These are phyloP conservation scores for Metschnikowia lunata DNA, from an alignment of 805 yeast species.

Conservation along the genomic window DNA sequence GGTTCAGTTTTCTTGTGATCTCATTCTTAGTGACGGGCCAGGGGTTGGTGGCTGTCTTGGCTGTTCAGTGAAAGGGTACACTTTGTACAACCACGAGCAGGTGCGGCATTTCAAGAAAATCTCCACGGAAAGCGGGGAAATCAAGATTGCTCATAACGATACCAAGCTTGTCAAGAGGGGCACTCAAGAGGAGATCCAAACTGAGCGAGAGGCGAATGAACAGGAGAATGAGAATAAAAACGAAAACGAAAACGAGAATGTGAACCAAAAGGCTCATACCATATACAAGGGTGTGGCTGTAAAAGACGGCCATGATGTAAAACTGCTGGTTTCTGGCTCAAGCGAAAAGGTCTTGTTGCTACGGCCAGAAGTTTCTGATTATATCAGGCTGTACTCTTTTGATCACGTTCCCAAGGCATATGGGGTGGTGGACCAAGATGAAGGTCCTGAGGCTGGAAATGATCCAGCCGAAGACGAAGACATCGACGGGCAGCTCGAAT, in stretches of 20 bases:
- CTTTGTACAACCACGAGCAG: constrained; percentile 54
- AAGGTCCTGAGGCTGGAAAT: not conserved
- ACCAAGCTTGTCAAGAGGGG: constrained; percentile 8
- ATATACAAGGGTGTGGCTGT: constrained; percentile 22
- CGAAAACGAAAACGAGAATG: constrained; percentile 14
- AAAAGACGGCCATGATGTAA: constrained; percentile 1
- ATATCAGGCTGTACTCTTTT: constrained; percentile 30
- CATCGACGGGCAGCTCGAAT: constrained; percentile 8
- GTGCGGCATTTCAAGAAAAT: constrained; percentile 48
- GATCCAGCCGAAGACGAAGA: constrained; percentile 1
- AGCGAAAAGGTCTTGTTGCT: constrained; percentile 21
- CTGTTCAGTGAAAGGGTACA: constrained; percentile 69
- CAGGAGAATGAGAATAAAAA: too few relatives aligned
- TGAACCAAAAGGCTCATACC: constrained; percentile 23
- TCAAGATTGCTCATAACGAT: constrained; percentile 45
- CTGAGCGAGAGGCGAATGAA: too few relatives aligned
- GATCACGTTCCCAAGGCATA: constrained; percentile 26
- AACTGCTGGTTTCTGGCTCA: constrained; percentile 8
- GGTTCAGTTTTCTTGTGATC: constrained; percentile 55
- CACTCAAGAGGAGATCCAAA: constrained; percentile 16
- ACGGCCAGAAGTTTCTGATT: constrained; percentile 23
- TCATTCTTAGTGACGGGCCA: constrained; percentile 50
- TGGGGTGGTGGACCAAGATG: not conserved
- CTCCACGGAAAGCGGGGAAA: constrained; percentile 48
- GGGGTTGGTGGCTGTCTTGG: constrained; percentile 36